Percentiles rank a stretch among this genome's conserved stretches.
Evolutionary conservation across 208 protist genomes (phyloP).

Genomic region (Crithidia sp.): DNA sequence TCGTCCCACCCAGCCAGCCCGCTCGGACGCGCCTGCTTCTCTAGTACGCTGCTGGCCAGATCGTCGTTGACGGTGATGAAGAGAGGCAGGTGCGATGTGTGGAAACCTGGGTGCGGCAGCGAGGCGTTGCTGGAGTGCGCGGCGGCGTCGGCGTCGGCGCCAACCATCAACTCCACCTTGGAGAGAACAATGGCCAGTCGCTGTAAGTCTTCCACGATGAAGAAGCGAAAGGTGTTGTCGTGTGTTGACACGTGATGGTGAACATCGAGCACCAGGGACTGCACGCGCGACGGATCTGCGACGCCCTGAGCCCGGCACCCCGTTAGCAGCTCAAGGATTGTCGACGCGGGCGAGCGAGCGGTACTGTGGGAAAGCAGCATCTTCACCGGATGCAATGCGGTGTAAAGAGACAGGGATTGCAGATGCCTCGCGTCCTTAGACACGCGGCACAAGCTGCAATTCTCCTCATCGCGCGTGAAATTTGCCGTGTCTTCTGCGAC

Average conservation of each 20-base stretch:
- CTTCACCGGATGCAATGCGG: constrained; percentile 3
- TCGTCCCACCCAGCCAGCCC: constrained; percentile 8
- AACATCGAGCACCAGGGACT: constrained; percentile 24
- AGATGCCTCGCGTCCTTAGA: background rate
- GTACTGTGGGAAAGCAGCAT: constrained; percentile 6
- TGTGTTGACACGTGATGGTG: constrained; percentile 26
- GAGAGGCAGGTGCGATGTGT: constrained; percentile 11
- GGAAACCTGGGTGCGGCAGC: background rate
- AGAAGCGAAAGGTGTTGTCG: constrained; percentile 23
- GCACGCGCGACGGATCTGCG: constrained; percentile 13
- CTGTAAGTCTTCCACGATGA: constrained; percentile 32
- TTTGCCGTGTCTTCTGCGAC: background rate
- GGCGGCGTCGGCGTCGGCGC: background rate
- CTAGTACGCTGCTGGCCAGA: constrained; percentile 2
- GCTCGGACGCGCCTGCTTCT: constrained; percentile 4
- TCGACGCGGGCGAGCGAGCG: background rate
- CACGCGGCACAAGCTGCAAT: background rate
- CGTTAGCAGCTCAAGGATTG: constrained; percentile 7
- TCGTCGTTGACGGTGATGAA: constrained; percentile 41
- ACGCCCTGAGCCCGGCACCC: background rate
- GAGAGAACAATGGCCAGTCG: constrained; percentile 27
- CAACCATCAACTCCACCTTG: background rate
- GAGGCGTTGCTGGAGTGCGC: background rate
- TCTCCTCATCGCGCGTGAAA: no score
- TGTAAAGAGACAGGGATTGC: background rate